phyloP scores from a whole-genome alignment of 2,329 filamentous ascomycete species.

The Leptographium wingfieldii region DNA sequence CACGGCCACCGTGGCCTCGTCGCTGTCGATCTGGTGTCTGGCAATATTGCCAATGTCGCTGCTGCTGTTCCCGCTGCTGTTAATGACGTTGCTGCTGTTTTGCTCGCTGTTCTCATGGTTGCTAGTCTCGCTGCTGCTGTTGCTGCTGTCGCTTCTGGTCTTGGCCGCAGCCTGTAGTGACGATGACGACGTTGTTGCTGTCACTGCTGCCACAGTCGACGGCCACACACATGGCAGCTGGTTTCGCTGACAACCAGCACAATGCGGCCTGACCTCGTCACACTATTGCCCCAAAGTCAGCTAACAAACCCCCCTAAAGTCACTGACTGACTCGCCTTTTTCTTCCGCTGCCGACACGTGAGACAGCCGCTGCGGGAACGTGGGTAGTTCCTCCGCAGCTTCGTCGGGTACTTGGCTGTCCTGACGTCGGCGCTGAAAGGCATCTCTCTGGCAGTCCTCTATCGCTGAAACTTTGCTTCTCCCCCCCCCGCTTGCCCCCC shows the following conservation, averaged over 20 bases:
- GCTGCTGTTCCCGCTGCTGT: not conserved
- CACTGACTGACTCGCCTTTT: slow-evolving; percentile 7
- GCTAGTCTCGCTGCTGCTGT: not conserved
- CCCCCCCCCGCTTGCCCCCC: not conserved
- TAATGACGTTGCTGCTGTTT: not conserved
- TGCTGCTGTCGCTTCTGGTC: not conserved
- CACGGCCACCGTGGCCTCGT: not conserved
- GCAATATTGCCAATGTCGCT: not conserved
- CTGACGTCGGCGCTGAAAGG: not conserved
- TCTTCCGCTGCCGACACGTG: slow-evolving; percentile 13
- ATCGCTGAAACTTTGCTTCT: not conserved
- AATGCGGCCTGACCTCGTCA: slow-evolving; percentile 10
- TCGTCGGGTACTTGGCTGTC: slow-evolving; percentile 13
- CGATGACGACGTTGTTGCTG: not conserved
- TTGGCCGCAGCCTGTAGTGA: not conserved
- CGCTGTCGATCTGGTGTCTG: not conserved
- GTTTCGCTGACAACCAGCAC: slow-evolving; percentile 10
- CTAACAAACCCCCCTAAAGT: too few relatives aligned
- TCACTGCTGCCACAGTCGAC: not conserved
- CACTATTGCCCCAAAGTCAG: slow-evolving; percentile 6
- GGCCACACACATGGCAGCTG: slow-evolving; percentile 11
- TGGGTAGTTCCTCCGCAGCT: slow-evolving; percentile 12
- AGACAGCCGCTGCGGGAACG: slow-evolving; percentile 12
- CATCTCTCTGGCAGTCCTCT: not conserved
- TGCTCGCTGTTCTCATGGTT: not conserved